Conservation (phyloP, 2,329 filamentous ascomycete species). For the Ophiostoma sp. region DNA sequence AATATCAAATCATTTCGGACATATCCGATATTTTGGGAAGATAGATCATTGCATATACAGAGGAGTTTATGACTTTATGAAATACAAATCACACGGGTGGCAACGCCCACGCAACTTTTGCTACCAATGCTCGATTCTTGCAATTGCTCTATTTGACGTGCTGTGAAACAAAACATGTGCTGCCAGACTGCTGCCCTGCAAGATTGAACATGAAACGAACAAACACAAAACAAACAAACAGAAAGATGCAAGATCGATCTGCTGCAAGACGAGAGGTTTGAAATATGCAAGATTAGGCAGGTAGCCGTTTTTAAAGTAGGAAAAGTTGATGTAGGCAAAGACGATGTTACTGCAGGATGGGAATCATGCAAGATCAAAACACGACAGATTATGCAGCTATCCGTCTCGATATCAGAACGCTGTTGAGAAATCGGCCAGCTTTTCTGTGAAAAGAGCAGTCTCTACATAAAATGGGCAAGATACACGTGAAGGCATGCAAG, state of each 20-base stretch:
- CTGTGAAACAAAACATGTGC: background rate
- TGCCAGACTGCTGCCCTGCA: background rate
- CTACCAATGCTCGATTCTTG: background rate
- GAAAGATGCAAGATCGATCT: background rate
- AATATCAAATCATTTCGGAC: background rate
- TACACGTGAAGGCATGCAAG: background rate
- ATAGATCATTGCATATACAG: background rate
- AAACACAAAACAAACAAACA: background rate
- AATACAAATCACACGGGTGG: background rate
- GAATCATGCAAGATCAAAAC: background rate
- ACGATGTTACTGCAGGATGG: background rate
- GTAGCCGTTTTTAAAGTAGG: background rate
- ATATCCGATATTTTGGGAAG: background rate
- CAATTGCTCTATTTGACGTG: background rate
- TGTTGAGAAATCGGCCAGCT: background rate
- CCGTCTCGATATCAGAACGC: background rate
- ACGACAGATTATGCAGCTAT: background rate
- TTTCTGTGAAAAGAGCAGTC: background rate
- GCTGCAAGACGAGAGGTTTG: background rate
- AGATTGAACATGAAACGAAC: background rate
- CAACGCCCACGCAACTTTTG: background rate
- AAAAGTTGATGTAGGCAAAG: background rate
- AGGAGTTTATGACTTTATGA: background rate
- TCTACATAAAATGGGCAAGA: background rate
- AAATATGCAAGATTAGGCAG: slow-evolving; percentile 22